Evolutionary conservation across 1,284 basidiomycete genomes (phyloP), one percentile per base, ranked within the genome.

Genomic region (Cutaneotrichosporon sp.): DNA sequence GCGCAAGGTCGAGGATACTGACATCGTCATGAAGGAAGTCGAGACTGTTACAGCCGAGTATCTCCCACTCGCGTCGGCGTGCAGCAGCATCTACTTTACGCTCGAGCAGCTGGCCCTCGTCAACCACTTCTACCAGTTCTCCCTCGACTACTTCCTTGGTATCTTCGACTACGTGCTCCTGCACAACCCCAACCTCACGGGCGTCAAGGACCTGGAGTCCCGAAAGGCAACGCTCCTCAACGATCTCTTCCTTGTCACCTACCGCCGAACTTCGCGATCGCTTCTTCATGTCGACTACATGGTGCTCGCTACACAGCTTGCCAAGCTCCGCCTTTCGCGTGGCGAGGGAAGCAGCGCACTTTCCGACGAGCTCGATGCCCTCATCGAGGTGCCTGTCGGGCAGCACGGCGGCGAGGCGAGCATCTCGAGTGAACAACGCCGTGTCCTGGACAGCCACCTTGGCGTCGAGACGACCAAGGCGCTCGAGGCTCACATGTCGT

Each of bases 121-220:
- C 76, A 91, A 96, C 68, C 94, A 97, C 76, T 98, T 98, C 78
- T 99, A 99, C 72, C 91, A 97, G 72, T 99, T 98, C 80, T 97
- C 94, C 1, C 81, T 99, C 47, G 85, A 82, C 37, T 97, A 96
- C 80, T 99, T 98, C 86, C 83, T 97, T 57, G 92, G 97, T 71
- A 94, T 98, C 64, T 98, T 99, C 75, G 90, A 97, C 77, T 90
- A 87, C 63, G 84, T 97, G 51, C 81, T 98, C 8, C 86, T 87
- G 59, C 85, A 88, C 64, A 97, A 97, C 71, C 90, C 92, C 8
- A 87, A 91, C 70, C 80, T 97, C 57, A 83, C 83, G 68, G 83
- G 81, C 57, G 79, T 96, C 55, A 79, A 82, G 6, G 91, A 97
- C 61, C 76, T 90, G 51, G 78, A 79, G 57, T 78, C 78, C 45